Evolutionary conservation across 202 grass and related monocot species (phyloP).

Genomic region (Panicum hallii): DNA sequence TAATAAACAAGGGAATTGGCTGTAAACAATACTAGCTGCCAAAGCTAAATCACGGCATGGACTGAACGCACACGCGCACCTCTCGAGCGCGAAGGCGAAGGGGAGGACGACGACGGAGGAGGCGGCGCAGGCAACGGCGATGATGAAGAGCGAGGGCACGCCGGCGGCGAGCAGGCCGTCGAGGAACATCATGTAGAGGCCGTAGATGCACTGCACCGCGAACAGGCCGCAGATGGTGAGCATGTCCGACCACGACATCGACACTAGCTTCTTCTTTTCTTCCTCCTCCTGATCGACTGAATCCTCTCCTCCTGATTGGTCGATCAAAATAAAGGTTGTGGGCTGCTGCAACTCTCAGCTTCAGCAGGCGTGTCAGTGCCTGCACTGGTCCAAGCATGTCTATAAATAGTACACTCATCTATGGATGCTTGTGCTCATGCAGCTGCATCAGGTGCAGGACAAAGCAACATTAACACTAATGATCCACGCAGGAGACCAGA

Average conservation of each 20-base stretch:
- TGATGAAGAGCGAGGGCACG: constrained; percentile 55
- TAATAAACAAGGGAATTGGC: background rate
- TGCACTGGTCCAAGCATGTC: background rate
- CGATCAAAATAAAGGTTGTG: background rate
- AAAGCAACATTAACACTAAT: background rate
- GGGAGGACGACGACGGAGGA: constrained; percentile 54
- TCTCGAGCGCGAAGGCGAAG: constrained; percentile 54
- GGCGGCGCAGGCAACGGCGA: constrained; percentile 51
- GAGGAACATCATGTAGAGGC: constrained; percentile 61
- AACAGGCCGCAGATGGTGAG: constrained; percentile 50
- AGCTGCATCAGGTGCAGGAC: background rate
- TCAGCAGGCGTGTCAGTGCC: background rate
- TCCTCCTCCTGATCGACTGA: background rate
- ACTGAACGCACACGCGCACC: background rate
- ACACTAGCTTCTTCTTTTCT: background rate
- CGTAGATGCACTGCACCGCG: constrained; percentile 57
- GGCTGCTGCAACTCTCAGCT: background rate
- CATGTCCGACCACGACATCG: constrained; percentile 35
- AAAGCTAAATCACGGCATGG: background rate
- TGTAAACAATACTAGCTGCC: background rate
- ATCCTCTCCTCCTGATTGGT: background rate
- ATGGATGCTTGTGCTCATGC: background rate
- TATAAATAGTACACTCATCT: background rate
- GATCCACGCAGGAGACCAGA: background rate
- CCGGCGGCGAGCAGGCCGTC: constrained; percentile 49